These are phyloP conservation scores for Sarcomyxa edulis DNA, from an alignment of 768 basidiomycete genomes.

Conservation along the genomic window DNA sequence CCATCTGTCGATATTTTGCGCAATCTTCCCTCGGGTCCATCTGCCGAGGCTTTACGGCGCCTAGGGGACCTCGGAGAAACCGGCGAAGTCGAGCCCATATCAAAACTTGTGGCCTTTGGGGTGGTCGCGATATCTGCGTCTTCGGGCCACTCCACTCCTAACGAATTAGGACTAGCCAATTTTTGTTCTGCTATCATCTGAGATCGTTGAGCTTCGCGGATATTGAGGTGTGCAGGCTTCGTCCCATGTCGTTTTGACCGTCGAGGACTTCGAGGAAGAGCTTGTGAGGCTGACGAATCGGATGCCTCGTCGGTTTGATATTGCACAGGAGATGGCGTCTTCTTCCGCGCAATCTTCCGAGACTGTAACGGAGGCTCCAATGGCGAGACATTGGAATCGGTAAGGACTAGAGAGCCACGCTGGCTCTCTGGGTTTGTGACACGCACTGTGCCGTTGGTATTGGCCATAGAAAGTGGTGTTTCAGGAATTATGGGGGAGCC, in stretches of 20 bases:
- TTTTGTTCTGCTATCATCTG: slow-evolving; percentile 25
- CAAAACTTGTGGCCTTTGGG: slow-evolving; percentile 51
- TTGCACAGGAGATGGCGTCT: slow-evolving; percentile 23
- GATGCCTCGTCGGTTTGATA: slow-evolving; percentile 34
- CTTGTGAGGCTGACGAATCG: slow-evolving; percentile 39
- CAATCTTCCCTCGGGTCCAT: slow-evolving; percentile 20
- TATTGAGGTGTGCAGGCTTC: slow-evolving; percentile 43
- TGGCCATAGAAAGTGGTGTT: slow-evolving; percentile 11
- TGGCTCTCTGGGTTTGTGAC: too few species aligned
- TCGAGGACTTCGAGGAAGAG: slow-evolving; percentile 34
- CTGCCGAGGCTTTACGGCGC: slow-evolving; percentile 37
- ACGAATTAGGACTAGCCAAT: slow-evolving; percentile 36
- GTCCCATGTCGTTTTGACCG: slow-evolving; percentile 46
- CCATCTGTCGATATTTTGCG: slow-evolving; percentile 29
- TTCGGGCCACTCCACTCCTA: slow-evolving; percentile 53
- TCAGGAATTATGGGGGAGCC: slow-evolving; percentile 1
- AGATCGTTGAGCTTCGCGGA: slow-evolving; percentile 26
- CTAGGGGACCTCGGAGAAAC: slow-evolving; percentile 22
- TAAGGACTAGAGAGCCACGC: too few species aligned
- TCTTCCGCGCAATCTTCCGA: slow-evolving; percentile 32
- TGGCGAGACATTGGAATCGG: not conserved
- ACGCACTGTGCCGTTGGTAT: too few species aligned
- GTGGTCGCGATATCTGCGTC: slow-evolving; percentile 46
- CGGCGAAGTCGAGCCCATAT: slow-evolving; percentile 24
- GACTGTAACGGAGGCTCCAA: slow-evolving; percentile 15